These are phyloP conservation scores for Ziziphus jujuba DNA, from an alignment of 306 rosid species.

Conservation along the genomic window DNA sequence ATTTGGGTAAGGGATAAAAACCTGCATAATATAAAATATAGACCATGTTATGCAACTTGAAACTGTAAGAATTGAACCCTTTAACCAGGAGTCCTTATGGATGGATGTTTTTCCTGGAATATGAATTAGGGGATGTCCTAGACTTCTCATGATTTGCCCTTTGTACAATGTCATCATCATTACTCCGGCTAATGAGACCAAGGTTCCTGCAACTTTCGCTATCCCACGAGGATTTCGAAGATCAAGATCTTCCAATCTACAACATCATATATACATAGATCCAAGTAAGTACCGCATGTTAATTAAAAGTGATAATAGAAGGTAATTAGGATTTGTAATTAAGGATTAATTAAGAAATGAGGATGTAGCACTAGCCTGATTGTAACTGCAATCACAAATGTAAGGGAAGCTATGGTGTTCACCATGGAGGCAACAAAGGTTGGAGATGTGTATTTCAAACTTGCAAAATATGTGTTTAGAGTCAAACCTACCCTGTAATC, in stretches of 20 bases:
- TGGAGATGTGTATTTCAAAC: constrained; percentile 74
- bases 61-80: constrained; percentile 76
- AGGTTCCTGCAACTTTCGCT: constrained; percentile 69
- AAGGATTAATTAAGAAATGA: background rate
- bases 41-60: constrained; percentile 75
- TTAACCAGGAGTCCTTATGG: constrained; percentile 54
- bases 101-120: constrained; percentile 37
- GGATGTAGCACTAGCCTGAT: constrained; percentile 37
- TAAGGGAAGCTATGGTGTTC: constrained; percentile 71
- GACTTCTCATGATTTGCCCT: constrained; percentile 52
- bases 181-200: constrained; percentile 70
- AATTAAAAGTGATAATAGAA: background rate
- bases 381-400: constrained; percentile 65
- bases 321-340: background rate
- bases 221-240: constrained; percentile 47
- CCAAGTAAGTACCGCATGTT: background rate
- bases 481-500: constrained; percentile 57
- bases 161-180: constrained; percentile 78
- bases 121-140: constrained; percentile 56
- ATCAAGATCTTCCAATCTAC: constrained; percentile 61
- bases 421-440: constrained; percentile 67
- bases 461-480: constrained; percentile 71
- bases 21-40: constrained; percentile 87
- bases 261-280: background rate
- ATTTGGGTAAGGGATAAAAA: constrained; percentile 24